These are phyloP conservation scores for Lathyrus aphaca DNA, from an alignment of 306 rosid species.

Conservation along the genomic window DNA sequence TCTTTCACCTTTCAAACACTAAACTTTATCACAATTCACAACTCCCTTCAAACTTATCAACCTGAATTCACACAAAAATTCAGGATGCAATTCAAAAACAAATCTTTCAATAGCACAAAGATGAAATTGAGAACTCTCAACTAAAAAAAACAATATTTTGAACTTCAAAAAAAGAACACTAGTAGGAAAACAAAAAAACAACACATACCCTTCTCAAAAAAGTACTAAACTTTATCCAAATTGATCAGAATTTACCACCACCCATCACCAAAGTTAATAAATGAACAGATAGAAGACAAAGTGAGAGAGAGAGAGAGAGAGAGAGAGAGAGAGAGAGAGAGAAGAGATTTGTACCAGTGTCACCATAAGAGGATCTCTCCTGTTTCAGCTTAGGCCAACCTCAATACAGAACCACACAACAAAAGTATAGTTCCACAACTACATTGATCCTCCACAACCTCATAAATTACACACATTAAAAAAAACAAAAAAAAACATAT, in stretches of 20 bases:
- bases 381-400: constrained; percentile 57
- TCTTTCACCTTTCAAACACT: constrained; percentile 13
- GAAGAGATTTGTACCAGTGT: constrained; percentile 48
- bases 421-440: constrained; percentile 42
- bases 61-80: constrained; percentile 31
- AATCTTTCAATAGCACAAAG: not conserved
- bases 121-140: constrained; percentile 25
- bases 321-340: no score
- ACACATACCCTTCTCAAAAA: constrained; percentile 41
- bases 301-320: not conserved
- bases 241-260: constrained; percentile 40
- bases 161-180: constrained; percentile 21
- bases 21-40: constrained; percentile 29
- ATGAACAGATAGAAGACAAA: constrained; percentile 32
- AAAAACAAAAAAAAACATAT: constrained; percentile 16
- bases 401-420: constrained; percentile 65
- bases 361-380: constrained; percentile 50
- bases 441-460: constrained; percentile 61
- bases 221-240: constrained; percentile 38
- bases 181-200: constrained; percentile 8
- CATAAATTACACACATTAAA: constrained; percentile 50
- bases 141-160: constrained; percentile 34
- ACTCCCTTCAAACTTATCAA: constrained; percentile 46
- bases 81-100: constrained; percentile 21
- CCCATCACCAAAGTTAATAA: constrained; percentile 23